These are phyloP conservation scores for Macrophomina phaseolina DNA, from an alignment of 2,329 filamentous ascomycete species.

Conservation along the genomic window DNA sequence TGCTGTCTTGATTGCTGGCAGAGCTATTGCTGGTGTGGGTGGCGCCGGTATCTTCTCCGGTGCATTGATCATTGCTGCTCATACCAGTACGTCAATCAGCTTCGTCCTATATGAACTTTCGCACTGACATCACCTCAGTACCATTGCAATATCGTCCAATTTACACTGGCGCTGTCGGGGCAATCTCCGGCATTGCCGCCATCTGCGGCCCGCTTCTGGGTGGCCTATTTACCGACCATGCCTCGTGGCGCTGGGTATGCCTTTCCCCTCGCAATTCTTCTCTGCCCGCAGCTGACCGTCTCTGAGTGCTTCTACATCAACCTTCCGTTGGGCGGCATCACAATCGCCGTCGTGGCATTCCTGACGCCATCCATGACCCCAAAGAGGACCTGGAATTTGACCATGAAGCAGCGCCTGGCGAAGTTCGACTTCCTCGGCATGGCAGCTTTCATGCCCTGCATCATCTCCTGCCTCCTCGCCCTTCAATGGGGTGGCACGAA, in stretches of 20 bases:
- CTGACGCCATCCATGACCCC: conserved; percentile 35
- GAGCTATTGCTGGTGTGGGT: conserved; percentile 58
- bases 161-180: conserved; percentile 25
- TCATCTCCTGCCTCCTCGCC: conserved; percentile 42
- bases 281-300: background rate
- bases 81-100: conserved; percentile 6
- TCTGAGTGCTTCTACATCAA: conserved; percentile 41
- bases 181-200: conserved; percentile 30
- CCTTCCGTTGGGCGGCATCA: conserved; percentile 28
- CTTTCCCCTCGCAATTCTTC: background rate
- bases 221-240: conserved; percentile 29
- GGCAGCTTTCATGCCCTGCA: conserved; percentile 40
- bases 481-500: conserved; percentile 44
- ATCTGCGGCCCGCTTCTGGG: conserved; percentile 34
- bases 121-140: conserved; percentile 14
- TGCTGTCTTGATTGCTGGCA: conserved; percentile 57
- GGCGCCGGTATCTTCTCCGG: conserved; percentile 57
- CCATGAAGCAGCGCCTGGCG: conserved; percentile 16
- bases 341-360: conserved; percentile 30
- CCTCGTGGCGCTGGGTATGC: conserved; percentile 30
- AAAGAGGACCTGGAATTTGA: background rate
- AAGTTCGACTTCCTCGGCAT: conserved; percentile 40
- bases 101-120: background rate
- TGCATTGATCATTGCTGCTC: conserved; percentile 11
- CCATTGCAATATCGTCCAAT: conserved; percentile 26